These are phyloP conservation scores for Phytophthora fragariae DNA, from an alignment of 352 stramenopile genomes.

Conservation along the genomic window DNA sequence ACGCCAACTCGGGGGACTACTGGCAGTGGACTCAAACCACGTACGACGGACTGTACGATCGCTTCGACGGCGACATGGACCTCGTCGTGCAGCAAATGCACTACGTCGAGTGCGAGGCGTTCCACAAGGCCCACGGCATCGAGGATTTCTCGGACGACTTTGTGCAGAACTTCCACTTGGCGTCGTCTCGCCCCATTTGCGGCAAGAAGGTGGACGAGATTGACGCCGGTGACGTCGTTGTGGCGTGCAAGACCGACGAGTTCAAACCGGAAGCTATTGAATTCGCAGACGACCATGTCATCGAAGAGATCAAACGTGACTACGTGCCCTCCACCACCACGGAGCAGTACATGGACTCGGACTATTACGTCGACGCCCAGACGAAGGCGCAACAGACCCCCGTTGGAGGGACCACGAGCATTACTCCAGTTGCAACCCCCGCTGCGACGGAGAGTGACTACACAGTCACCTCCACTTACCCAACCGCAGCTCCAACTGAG, in stretches of 20 bases:
- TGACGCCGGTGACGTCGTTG: conserved; percentile 40
- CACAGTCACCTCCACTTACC: neutral
- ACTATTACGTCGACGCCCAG: conserved; percentile 34
- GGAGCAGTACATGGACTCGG: conserved; percentile 38
- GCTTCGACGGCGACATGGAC: conserved; percentile 59
- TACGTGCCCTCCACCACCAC: conserved; percentile 27
- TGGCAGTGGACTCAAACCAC: conserved; percentile 58
- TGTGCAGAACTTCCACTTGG: conserved; percentile 57
- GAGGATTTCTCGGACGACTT: conserved; percentile 52
- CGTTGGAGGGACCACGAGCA: conserved; percentile 6
- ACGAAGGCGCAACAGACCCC: conserved; percentile 30
- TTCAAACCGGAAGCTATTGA: conserved; percentile 46
- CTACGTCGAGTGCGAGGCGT: conserved; percentile 57
- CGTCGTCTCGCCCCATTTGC: conserved; percentile 43
- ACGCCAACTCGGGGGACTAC: conserved; percentile 55
- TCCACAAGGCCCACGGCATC: conserved; percentile 49
- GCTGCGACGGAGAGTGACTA: conserved; percentile 1
- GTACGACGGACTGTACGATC: conserved; percentile 54
- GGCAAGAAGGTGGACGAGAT: conserved; percentile 58
- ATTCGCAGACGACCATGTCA: conserved; percentile 42
- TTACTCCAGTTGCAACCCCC: neutral
- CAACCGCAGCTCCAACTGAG: conserved; percentile 8
- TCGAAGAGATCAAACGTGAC: conserved; percentile 39
- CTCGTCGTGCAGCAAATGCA: conserved; percentile 64
- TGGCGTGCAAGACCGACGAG: conserved; percentile 41